Evolutionary conservation across 2,329 filamentous ascomycete genomes (phyloP), one percentile per base, ranked within the genome.

Genomic region (Penicillium sp.): DNA sequence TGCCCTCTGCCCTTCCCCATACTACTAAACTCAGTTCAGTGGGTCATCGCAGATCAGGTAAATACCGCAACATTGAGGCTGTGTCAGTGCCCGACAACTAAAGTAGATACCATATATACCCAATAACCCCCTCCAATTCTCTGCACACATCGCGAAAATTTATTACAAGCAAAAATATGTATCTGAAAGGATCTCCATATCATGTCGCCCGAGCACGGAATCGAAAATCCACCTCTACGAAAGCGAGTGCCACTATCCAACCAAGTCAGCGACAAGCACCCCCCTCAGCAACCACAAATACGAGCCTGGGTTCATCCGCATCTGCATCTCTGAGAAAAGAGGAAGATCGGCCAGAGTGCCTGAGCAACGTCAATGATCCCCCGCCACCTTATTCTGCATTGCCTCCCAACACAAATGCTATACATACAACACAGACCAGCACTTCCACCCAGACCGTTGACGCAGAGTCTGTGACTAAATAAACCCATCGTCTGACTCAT

Each of bases 161-260:
- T n/a, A 31, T 14, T 2, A 31, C 18, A 45, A 14, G 11, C 10
- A 3, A 14, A 19, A 45, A 19, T 19, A 45, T 29, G 42, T 45
- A 45, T 23, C 26, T 45, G 4, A 19, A 14, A 45, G 42, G 42
- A 45, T 45, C 42, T 16, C 42, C 42, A 29, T 45, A 45, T 10
- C 42, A 45, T 21, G 42, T 26, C 26, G 24, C 42, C 11, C 42
- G 42, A 29, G 42, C 42, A 10, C 42, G 42, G 42, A 45, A 45
- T 33, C 42, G 42, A 13, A 45, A 31, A 45, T 16, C 26, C n/a
- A 28, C 2, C 16, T 19, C 5, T 16, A 14, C 24, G 3, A 24
- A 10, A 14, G 4, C 39, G 6, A 43, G 8, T 28, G 16, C 39
- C 23, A 28, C 13, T 14, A 33, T 3, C 24, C 39, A 43, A 11